Evolutionary conservation across 768 basidiomycete species (phyloP).

Genomic region (Suillus clintonianus): DNA sequence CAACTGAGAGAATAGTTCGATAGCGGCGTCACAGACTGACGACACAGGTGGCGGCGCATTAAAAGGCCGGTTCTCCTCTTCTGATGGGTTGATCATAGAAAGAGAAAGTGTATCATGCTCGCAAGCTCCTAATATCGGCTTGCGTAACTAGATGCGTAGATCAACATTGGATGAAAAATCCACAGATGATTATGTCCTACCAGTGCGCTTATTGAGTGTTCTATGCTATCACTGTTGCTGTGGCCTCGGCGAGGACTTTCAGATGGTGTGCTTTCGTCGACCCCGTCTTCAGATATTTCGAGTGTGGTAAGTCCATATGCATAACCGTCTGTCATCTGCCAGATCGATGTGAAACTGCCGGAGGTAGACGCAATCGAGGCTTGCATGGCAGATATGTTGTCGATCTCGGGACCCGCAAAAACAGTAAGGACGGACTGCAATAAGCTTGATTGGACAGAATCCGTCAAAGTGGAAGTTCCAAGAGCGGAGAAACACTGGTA

Average conservation of each 20-base stretch:
- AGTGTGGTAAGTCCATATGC: constrained; percentile 86
- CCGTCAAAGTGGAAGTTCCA: constrained; percentile 77
- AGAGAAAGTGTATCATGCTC: constrained; percentile 85
- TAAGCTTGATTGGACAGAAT: constrained; percentile 78
- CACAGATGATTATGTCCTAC: constrained; percentile 42
- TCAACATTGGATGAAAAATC: not conserved
- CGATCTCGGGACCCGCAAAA: constrained; percentile 87
- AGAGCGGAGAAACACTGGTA: constrained; percentile 88
- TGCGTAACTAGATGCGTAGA: constrained; percentile 38
- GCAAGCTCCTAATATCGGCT: constrained; percentile 78
- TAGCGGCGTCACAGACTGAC: constrained; percentile 83
- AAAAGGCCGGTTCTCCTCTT: constrained; percentile 46
- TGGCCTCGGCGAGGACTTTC: constrained; percentile 30
- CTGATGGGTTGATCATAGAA: constrained; percentile 51
- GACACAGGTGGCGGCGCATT: constrained; percentile 79
- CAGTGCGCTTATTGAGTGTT: constrained; percentile 75
- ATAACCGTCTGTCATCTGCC: constrained; percentile 87
- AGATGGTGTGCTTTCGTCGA: constrained; percentile 18
- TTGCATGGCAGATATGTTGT: constrained; percentile 81
- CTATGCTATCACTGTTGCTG: constrained; percentile 77
- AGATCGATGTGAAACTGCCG: constrained; percentile 81
- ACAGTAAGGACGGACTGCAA: constrained; percentile 79
- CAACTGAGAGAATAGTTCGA: constrained; percentile 82
- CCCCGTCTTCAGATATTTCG: constrained; percentile 50
- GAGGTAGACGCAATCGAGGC: constrained; percentile 88